phyloP scores from a whole-genome alignment of 352 stramenopile species.

The Pythium rhizo-oryzae region DNA sequence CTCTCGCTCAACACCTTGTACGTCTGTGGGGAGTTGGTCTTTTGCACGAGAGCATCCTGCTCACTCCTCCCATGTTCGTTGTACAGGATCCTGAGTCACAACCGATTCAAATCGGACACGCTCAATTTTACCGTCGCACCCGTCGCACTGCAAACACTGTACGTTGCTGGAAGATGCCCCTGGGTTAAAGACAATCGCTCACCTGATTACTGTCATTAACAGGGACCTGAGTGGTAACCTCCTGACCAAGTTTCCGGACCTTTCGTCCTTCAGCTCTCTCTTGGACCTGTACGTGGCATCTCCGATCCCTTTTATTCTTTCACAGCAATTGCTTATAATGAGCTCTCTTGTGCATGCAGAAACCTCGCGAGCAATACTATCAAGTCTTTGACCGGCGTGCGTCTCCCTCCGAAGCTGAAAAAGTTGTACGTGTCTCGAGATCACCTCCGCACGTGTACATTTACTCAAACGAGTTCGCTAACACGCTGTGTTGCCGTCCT shows the following conservation, averaged over 20 bases:
- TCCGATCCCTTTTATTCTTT: neutral
- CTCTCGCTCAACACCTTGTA: conserved; percentile 50
- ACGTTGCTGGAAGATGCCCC: neutral
- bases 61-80: neutral
- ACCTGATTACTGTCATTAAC: neutral
- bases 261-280: conserved; percentile 52
- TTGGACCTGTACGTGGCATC: conserved; percentile 48
- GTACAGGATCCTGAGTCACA: conserved; percentile 50
- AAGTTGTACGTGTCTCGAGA: conserved; percentile 16
- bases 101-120: conserved; percentile 45
- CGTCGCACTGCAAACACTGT: conserved; percentile 52
- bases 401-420: conserved; percentile 45
- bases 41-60: neutral
- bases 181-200: neutral
- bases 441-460: too few relatives aligned
- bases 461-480: too few relatives aligned
- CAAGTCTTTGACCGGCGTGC: conserved; percentile 38
- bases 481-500: too few relatives aligned
- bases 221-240: conserved; percentile 68
- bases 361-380: conserved; percentile 62
- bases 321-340: neutral
- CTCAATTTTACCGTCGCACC: conserved; percentile 57
- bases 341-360: conserved; percentile 27
- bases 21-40: neutral
- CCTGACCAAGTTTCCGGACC: conserved; percentile 50